These are phyloP conservation scores for Melampsora americana DNA, from an alignment of 1,284 basidiomycete species.

Conservation along the genomic window DNA sequence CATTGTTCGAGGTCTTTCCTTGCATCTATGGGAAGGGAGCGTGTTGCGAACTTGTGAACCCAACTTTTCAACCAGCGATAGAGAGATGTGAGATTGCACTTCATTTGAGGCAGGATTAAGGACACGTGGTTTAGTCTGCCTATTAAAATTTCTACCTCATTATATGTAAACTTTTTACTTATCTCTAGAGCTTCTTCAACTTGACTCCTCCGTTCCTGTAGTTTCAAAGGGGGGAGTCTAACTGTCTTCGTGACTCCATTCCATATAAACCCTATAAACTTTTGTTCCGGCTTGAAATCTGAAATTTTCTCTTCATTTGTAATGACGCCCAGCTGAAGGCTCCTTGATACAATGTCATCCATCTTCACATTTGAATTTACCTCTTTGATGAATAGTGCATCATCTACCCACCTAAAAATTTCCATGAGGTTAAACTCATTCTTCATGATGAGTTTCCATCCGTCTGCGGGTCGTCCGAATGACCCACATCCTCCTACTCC, in stretches of 20 bases:
- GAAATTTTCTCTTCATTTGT: not conserved
- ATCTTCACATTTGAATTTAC: not conserved
- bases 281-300: not conserved
- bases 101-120: not conserved
- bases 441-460: too few relatives aligned
- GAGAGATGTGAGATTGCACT: not conserved
- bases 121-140: constrained; percentile 1
- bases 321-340: not conserved
- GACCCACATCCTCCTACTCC: constrained; percentile 7
- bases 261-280: not conserved
- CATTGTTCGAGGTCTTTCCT: too few relatives aligned
- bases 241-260: not conserved
- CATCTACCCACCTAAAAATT: too few relatives aligned
- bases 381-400: too few relatives aligned
- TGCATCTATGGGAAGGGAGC: not conserved
- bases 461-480: not conserved
- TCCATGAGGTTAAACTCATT: too few relatives aligned
- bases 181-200: not conserved
- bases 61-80: constrained; percentile 8
- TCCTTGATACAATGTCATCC: not conserved
- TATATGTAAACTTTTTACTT: not conserved
- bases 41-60: not conserved
- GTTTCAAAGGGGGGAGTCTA: not conserved
- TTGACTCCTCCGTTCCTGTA: not conserved
- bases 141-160: not conserved